phyloP scores from a whole-genome alignment of 2,329 filamentous ascomycete species.

The Monilinia fructigena region DNA sequence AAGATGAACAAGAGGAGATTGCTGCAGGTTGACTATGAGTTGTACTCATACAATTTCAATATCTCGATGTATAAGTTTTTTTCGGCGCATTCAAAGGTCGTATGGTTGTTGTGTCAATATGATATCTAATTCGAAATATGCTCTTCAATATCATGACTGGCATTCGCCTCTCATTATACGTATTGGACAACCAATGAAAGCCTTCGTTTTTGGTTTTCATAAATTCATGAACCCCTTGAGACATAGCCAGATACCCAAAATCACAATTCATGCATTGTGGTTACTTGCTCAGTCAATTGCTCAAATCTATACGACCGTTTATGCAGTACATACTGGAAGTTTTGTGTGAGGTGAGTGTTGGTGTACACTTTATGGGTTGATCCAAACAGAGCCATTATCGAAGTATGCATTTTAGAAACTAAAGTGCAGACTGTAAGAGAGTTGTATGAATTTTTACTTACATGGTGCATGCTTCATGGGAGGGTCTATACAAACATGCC shows the following conservation, averaged over 20 bases:
- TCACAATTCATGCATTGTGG: not conserved
- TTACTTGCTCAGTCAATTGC: not conserved
- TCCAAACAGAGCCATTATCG: too few relatives aligned
- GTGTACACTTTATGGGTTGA: too few relatives aligned
- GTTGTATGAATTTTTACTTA: too few relatives aligned
- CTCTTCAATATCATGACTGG: not conserved
- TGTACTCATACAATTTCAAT: not conserved
- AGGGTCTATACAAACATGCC: too few relatives aligned
- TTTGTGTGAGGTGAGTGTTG: too few relatives aligned
- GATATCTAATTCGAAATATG: conserved; percentile 9
- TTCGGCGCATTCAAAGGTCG: conserved; percentile 1
- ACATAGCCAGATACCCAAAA: not conserved
- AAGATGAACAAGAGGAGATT: conserved; percentile 40
- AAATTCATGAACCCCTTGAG: not conserved
- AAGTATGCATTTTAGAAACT: too few relatives aligned
- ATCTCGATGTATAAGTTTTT: conserved; percentile 13
- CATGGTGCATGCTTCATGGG: too few relatives aligned
- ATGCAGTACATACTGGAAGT: too few relatives aligned
- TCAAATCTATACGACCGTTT: not conserved
- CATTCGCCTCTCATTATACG: not conserved
- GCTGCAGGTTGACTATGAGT: conserved; percentile 33
- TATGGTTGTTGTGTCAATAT: conserved; percentile 4
- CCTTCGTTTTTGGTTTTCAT: not conserved
- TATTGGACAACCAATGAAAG: not conserved
- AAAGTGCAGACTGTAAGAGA: too few relatives aligned